Evolutionary conservation across 495 filamentous ascomycete genomes (phyloP).

Genomic region (Hypoxylon lenormandii): DNA sequence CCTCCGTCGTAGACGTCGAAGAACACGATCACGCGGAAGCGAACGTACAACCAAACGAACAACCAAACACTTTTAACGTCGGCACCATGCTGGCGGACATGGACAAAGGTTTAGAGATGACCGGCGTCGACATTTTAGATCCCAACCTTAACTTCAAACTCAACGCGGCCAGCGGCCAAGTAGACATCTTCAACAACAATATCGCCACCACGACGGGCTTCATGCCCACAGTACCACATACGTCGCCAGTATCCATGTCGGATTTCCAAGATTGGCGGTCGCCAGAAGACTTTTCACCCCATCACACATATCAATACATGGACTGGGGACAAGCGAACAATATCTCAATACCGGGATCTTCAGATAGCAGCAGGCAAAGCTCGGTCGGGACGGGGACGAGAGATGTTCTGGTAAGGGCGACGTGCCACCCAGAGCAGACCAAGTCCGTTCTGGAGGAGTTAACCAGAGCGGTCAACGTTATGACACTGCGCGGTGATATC

Average conservation of each 20-base stretch:
- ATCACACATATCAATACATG: not conserved
- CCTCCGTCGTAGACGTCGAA: not conserved
- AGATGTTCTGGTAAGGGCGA: not conserved
- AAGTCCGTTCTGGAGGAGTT: not conserved
- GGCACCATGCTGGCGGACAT: not conserved
- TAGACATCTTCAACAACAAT: not conserved
- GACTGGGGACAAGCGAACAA: not conserved
- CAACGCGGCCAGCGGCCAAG: not conserved
- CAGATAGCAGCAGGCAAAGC: not conserved
- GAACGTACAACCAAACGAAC: not conserved
- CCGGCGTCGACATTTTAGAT: not conserved
- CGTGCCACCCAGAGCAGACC: not conserved
- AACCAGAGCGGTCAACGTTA: not conserved
- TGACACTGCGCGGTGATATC: not conserved
- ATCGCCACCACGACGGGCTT: not conserved
- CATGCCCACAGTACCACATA: slow-evolving; percentile 1
- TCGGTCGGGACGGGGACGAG: not conserved
- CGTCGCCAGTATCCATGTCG: not conserved
- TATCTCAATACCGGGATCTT: not conserved
- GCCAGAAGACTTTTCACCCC: not conserved
- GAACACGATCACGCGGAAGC: not conserved
- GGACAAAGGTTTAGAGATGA: not conserved
- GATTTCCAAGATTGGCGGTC: slow-evolving; percentile 1
- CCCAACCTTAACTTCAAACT: not conserved
- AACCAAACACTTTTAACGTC: not conserved